These are phyloP conservation scores for Davidsoniella neocaledoniae DNA, from an alignment of 2,329 filamentous ascomycete species.

Conservation along the genomic window DNA sequence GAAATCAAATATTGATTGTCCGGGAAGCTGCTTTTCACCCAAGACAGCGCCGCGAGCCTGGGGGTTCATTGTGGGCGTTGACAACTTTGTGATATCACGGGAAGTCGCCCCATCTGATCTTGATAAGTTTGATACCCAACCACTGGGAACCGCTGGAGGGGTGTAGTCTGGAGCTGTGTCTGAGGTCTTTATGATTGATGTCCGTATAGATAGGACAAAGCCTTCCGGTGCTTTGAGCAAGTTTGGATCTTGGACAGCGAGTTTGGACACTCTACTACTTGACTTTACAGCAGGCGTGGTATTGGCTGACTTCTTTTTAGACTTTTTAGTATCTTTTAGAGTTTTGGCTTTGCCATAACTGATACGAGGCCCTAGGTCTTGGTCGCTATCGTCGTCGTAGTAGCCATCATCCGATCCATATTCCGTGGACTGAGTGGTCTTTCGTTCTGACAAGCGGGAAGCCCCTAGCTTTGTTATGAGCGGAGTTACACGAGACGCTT, in stretches of 20 bases:
- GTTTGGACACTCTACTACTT: too few relatives aligned
- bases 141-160: conserved; percentile 6
- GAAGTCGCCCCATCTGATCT: too few relatives aligned
- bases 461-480: conserved; percentile 24
- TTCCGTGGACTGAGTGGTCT: too few relatives aligned
- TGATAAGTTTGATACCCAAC: not conserved
- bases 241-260: not conserved
- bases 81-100: too few relatives aligned
- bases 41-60: conserved; percentile 22
- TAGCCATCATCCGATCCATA: conserved; percentile 14
- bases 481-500: not conserved
- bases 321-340: conserved; percentile 30
- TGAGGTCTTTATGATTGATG: too few relatives aligned
- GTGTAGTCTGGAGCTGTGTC: not conserved
- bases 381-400: conserved; percentile 29
- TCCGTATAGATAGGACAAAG: not conserved
- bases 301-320: conserved; percentile 20
- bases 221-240: not conserved
- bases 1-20: conserved; percentile 93
- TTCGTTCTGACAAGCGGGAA: conserved; percentile 16
- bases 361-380: conserved; percentile 20
- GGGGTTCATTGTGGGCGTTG: not conserved
- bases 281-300: too few relatives aligned
- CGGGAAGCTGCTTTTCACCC: conserved; percentile 61
- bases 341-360: conserved; percentile 10